Evolutionary conservation across 164 flowering plant genomes (phyloP).

Genomic region (Annona cherimola): DNA sequence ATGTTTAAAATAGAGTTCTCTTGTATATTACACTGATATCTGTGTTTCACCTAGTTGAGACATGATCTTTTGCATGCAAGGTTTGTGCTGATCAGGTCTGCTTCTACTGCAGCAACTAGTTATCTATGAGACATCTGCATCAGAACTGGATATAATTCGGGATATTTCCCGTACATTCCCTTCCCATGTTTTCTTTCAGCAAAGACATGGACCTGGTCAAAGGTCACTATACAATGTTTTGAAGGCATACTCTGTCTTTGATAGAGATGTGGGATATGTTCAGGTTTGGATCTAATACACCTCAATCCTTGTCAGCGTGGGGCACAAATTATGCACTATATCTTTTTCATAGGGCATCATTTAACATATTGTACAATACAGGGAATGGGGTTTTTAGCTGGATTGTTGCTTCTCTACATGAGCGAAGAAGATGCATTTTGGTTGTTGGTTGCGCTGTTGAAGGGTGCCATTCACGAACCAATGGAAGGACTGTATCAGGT

Average conservation of each 20-base stretch:
- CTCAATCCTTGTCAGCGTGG: neutral
- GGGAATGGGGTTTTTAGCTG: slow-evolving; percentile 99
- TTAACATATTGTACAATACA: slow-evolving; percentile 29
- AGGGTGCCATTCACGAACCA: slow-evolving; percentile 98
- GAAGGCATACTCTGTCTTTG: slow-evolving; percentile 96
- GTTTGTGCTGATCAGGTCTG: slow-evolving; percentile 4
- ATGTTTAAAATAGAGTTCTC: neutral
- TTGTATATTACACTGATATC: neutral
- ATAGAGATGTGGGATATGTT: slow-evolving; percentile 97
- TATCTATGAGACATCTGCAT: slow-evolving; percentile 89
- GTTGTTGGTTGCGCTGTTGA: slow-evolving; percentile 87
- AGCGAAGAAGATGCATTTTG: slow-evolving; percentile 99
- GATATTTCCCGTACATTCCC: slow-evolving; percentile 99
- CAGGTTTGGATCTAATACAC: slow-evolving; percentile 49
- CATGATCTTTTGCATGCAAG: neutral
- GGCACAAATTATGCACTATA: neutral
- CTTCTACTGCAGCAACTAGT: slow-evolving; percentile 82
- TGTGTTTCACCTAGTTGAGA: neutral
- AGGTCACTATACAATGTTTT: slow-evolving; percentile 97
- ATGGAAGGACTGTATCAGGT: slow-evolving; percentile 99
- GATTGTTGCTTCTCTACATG: slow-evolving; percentile 95
- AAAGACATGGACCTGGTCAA: slow-evolving; percentile 99
- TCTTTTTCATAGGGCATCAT: neutral
- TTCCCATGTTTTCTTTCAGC: slow-evolving; percentile 96
- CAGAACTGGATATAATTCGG: slow-evolving; percentile 93